Conservation (phyloP, 768 basidiomycete species). For the Russula ochroleuca region DNA sequence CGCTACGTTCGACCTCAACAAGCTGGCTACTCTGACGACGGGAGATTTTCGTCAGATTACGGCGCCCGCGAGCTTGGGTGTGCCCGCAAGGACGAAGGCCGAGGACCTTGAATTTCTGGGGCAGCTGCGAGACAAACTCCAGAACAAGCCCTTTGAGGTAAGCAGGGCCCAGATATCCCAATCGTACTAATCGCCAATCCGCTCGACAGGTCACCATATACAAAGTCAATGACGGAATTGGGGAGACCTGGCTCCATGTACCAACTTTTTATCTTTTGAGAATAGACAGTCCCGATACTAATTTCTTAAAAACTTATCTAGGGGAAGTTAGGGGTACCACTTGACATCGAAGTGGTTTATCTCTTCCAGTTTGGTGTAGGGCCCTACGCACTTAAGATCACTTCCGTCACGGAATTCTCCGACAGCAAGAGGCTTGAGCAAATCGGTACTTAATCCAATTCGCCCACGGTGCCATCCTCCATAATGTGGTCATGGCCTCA, state of each 20-base stretch:
- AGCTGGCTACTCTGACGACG: not conserved
- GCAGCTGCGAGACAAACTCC: not conserved
- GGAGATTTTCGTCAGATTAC: not conserved
- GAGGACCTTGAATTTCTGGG: not conserved
- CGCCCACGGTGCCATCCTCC: too few relatives aligned
- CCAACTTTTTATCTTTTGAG: too few relatives aligned
- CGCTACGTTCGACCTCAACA: not conserved
- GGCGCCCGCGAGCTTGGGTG: not conserved
- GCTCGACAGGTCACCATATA: slow-evolving; percentile 2
- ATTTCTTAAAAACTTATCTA: too few relatives aligned
- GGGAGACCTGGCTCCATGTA: slow-evolving; percentile 11
- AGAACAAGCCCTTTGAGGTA: not conserved
- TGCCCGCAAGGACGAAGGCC: not conserved
- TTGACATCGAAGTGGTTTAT: too few relatives aligned
- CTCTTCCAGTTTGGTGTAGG: too few relatives aligned
- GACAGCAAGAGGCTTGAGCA: too few relatives aligned
- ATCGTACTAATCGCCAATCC: not conserved
- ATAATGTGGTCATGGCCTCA: too few relatives aligned
- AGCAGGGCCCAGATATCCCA: not conserved
- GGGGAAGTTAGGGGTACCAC: too few relatives aligned
- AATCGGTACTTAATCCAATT: too few relatives aligned
- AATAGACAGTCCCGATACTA: too few relatives aligned
- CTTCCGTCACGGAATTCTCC: too few relatives aligned
- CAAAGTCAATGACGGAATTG: not conserved
- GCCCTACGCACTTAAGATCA: too few relatives aligned